phyloP scores from a whole-genome alignment of 2,329 filamentous ascomycete genomes.

The Pseudogymnoascus sp. region DNA sequence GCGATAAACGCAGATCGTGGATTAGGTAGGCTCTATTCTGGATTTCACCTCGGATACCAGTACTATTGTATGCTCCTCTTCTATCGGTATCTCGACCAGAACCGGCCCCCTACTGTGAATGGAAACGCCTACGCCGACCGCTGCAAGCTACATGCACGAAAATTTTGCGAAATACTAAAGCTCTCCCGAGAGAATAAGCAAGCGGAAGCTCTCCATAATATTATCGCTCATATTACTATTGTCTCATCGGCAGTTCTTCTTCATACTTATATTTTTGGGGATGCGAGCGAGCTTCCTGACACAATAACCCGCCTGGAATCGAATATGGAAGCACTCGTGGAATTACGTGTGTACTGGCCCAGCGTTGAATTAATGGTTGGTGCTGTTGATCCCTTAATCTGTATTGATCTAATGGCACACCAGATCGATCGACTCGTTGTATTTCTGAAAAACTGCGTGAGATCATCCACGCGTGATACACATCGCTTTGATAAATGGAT shows the following conservation, averaged over 20 bases:
- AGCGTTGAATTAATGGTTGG: conserved; percentile 30
- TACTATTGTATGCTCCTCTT: conserved; percentile 30
- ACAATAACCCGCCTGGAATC: conserved; percentile 24
- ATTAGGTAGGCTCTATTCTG: conserved; percentile 27
- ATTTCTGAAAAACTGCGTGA: conserved; percentile 28
- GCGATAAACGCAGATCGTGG: conserved; percentile 20
- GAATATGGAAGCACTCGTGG: conserved; percentile 27
- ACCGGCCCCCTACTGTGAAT: conserved; percentile 23
- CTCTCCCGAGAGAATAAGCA: conserved; percentile 21
- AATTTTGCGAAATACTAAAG: conserved; percentile 25
- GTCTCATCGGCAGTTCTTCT: conserved; percentile 30
- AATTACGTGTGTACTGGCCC: conserved; percentile 28
- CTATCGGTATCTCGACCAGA: conserved; percentile 29
- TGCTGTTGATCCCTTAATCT: background rate
- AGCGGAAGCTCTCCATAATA: conserved; percentile 28
- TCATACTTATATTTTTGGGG: conserved; percentile 29
- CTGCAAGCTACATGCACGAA: conserved; percentile 27
- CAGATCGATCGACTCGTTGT: conserved; percentile 29
- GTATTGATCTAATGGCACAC: background rate
- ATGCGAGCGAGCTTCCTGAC: conserved; percentile 24
- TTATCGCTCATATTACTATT: conserved; percentile 30
- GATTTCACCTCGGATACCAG: conserved; percentile 30
- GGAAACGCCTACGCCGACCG: conserved; percentile 25
- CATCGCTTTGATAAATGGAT: conserved; percentile 28
- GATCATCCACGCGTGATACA: conserved; percentile 22